Conservation (phyloP, 2,329 filamentous ascomycete species). For the Chrysosporium queenslandicum region DNA sequence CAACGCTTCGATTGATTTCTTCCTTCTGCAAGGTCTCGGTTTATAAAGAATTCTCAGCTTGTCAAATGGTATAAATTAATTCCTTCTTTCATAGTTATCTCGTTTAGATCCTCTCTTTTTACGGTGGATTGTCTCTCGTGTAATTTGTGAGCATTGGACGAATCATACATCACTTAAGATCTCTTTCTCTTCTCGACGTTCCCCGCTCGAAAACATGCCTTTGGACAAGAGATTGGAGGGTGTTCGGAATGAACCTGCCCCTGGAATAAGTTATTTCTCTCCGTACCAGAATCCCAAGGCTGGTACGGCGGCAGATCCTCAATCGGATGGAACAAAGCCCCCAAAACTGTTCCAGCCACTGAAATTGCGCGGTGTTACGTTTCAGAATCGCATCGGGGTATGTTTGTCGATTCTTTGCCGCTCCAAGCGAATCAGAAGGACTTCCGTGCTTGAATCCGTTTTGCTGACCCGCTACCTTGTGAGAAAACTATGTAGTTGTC, state of each 20-base stretch:
- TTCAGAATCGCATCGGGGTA: conserved; percentile 58
- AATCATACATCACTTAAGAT: background rate
- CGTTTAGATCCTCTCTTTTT: background rate
- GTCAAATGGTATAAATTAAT: too few relatives aligned
- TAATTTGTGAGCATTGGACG: background rate
- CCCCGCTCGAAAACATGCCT: background rate
- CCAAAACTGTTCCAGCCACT: conserved; percentile 52
- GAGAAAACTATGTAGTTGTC: conserved; percentile 38
- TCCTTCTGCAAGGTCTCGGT: too few relatives aligned
- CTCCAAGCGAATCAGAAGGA: too few relatives aligned
- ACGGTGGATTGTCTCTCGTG: background rate
- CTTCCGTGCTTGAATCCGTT: too few relatives aligned
- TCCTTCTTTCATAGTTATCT: background rate
- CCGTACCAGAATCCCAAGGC: conserved; percentile 30
- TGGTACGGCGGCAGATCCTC: conserved; percentile 33
- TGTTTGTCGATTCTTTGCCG: conserved; percentile 13
- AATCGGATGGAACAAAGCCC: conserved; percentile 31
- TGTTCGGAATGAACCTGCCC: conserved; percentile 28
- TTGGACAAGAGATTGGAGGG: conserved; percentile 4
- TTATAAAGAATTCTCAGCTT: too few relatives aligned
- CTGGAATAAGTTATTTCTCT: conserved; percentile 28
- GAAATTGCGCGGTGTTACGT: conserved; percentile 48
- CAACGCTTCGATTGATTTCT: too few relatives aligned
- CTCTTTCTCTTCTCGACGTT: background rate
- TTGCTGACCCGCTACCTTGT: background rate